A percentile compares a stretch with the other conserved stretches of the same genome.
Evolutionary conservation across 495 filamentous ascomycete genomes (phyloP).

Genomic region (Penicillium macrosclerotiorum): DNA sequence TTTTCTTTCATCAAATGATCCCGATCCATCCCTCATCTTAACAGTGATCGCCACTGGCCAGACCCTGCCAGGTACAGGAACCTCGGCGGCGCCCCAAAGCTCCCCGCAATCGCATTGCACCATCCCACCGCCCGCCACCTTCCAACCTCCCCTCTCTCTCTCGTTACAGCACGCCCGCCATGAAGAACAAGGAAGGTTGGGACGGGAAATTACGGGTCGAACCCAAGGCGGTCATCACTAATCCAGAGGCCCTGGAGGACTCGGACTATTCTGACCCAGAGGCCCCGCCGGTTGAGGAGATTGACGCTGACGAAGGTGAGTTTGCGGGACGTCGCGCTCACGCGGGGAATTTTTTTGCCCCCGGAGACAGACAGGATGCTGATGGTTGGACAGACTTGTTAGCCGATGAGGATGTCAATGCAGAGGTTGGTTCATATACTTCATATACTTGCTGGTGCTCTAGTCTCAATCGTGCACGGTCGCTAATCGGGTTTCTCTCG

Average conservation of each 20-base stretch:
- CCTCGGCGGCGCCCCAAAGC: conserved; percentile 11
- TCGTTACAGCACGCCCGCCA: conserved; percentile 24
- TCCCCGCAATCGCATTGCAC: conserved; percentile 24
- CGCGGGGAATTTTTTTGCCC: not conserved
- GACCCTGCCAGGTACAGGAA: conserved; percentile 3
- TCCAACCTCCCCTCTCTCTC: conserved; percentile 3
- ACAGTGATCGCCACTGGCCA: too few species aligned
- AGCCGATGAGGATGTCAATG: conserved; percentile 59
- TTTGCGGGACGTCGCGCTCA: not conserved
- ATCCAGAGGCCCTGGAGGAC: conserved; percentile 77
- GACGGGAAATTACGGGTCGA: conserved; percentile 85
- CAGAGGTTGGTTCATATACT: conserved; percentile 42
- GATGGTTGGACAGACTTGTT: conserved; percentile 54
- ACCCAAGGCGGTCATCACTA: conserved; percentile 58
- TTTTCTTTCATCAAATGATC: too few species aligned
- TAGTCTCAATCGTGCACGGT: not conserved
- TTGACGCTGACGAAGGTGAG: conserved; percentile 78
- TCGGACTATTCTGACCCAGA: conserved; percentile 85
- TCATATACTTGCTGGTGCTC: not conserved
- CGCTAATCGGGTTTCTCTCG: conserved; percentile 11
- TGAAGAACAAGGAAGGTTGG: conserved; percentile 78
- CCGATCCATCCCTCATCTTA: too few species aligned
- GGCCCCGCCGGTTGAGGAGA: conserved; percentile 69
- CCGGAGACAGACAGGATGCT: not conserved
- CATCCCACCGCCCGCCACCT: conserved; percentile 20